Evolutionary conservation across 129 eudicot genomes (phyloP).

Genomic region (Pittosporum tobira): DNA sequence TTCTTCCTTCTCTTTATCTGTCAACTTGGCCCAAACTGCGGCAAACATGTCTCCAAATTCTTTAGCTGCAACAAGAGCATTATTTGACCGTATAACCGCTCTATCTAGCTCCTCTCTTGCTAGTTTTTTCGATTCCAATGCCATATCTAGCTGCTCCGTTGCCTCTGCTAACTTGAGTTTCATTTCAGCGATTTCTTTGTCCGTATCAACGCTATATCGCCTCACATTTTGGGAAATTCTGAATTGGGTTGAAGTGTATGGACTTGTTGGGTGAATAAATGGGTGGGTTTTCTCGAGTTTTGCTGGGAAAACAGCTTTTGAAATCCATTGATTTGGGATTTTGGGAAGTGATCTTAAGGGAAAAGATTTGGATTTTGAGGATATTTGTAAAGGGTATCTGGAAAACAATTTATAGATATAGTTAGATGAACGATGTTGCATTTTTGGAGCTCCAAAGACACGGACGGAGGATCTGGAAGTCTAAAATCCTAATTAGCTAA

Average conservation of each 20-base stretch:
- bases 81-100: too few species aligned
- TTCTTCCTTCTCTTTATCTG: constrained; percentile 56
- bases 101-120: constrained; percentile 96
- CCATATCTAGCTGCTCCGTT: constrained; percentile 86
- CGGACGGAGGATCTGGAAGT: too few species aligned
- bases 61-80: constrained; percentile 64
- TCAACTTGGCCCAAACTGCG: constrained; percentile 46
- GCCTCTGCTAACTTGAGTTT: constrained; percentile 92
- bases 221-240: constrained; percentile 12
- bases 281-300: constrained; percentile 8
- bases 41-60: constrained; percentile 64
- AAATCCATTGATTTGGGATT: constrained; percentile 13
- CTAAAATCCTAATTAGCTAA: too few species aligned
- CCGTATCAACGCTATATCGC: constrained; percentile 45
- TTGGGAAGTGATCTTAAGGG: constrained; percentile 21
- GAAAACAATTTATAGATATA: constrained; percentile 36
- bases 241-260: constrained; percentile 18
- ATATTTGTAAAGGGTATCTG: constrained; percentile 32
- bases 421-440: constrained; percentile 43
- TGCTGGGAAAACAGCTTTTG: constrained; percentile 9
- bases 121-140: constrained; percentile 80
- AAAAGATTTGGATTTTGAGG: constrained; percentile 38
- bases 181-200: constrained; percentile 68
- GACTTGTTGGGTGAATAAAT: constrained; percentile 16
- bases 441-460: too few species aligned